Conservation (phyloP, 192 early-diverging fungal genomes). For the Coemansia sp. region DNA sequence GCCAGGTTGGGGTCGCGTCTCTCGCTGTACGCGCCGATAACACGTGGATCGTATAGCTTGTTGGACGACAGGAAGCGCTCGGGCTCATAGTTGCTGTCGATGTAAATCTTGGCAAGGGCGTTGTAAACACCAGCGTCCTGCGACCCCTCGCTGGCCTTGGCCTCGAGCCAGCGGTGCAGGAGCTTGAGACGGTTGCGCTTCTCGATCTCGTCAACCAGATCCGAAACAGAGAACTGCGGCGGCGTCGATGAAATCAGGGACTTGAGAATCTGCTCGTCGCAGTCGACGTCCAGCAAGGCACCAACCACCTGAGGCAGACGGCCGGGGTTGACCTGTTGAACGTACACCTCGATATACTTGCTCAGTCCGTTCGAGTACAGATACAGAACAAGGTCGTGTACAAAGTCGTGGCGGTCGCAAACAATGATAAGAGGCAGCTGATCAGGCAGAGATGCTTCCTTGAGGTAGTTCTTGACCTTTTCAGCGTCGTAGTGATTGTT, state of each 20-base stretch:
- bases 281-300: constrained; percentile 97
- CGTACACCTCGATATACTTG: constrained; percentile 98
- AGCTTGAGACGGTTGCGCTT: constrained; percentile 97
- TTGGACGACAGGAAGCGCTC: constrained; percentile 84
- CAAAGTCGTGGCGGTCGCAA: constrained; percentile 96
- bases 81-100: constrained; percentile 98
- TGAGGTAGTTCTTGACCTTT: constrained; percentile 98
- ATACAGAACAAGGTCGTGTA: constrained; percentile 95
- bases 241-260: constrained; percentile 85
- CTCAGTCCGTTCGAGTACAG: constrained; percentile 91
- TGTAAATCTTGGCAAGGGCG: constrained; percentile 98
- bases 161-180: constrained; percentile 92
- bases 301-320: constrained; percentile 95
- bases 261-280: constrained; percentile 92
- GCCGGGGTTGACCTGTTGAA: constrained; percentile 96
- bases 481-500: constrained; percentile 96
- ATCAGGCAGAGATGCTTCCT: constrained; percentile 94
- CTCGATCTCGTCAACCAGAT: constrained; percentile 88
- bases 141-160: constrained; percentile 83
- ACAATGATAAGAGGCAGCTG: constrained; percentile 98
- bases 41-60: constrained; percentile 82
- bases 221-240: constrained; percentile 80
- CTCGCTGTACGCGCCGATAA: constrained; percentile 99
- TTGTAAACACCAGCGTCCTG: constrained; percentile 93
- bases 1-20: constrained; percentile 97